These are phyloP conservation scores for Vigna angularis DNA, from an alignment of 306 rosid genomes.

Conservation along the genomic window DNA sequence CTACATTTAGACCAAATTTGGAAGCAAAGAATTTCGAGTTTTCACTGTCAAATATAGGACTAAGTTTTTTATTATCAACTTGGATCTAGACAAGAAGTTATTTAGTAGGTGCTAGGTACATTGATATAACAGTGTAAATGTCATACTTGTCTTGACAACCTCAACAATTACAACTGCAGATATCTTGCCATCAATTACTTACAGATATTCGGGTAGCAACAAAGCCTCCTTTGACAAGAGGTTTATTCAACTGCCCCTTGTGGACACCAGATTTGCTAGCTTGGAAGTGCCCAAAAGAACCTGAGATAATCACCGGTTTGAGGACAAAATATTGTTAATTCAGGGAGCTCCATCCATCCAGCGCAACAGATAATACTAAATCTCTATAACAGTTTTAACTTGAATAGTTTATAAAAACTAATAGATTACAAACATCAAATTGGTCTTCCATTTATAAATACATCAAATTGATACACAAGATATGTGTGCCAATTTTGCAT, in stretches of 20 bases:
- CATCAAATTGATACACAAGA: slow-evolving; percentile 21
- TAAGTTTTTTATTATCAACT: slow-evolving; percentile 21
- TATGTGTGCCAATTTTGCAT: neutral
- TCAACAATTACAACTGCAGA: slow-evolving; percentile 14
- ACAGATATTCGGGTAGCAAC: slow-evolving; percentile 97
- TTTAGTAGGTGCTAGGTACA: neutral
- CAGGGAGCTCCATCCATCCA: neutral
- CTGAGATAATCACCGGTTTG: slow-evolving; percentile 56
- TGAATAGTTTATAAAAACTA: slow-evolving; percentile 3
- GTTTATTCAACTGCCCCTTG: slow-evolving; percentile 77
- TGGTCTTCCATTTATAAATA: slow-evolving; percentile 20
- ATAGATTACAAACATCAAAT: slow-evolving; percentile 6
- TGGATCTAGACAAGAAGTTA: slow-evolving; percentile 4
- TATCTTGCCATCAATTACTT: slow-evolving; percentile 43
- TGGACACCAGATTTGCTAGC: slow-evolving; percentile 96
- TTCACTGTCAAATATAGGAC: slow-evolving; percentile 13
- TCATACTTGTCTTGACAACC: neutral
- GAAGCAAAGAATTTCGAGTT: slow-evolving; percentile 2
- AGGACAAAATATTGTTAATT: neutral
- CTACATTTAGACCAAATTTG: neutral
- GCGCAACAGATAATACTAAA: slow-evolving; percentile 10
- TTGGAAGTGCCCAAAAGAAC: slow-evolving; percentile 98
- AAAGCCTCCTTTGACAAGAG: slow-evolving; percentile 95
- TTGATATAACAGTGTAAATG: slow-evolving; percentile 19
- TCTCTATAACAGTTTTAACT: slow-evolving; percentile 4